Evolutionary conservation across 495 filamentous ascomycete species (phyloP), one percentile per base, ranked within the genome.

Genomic region (Daldinia decipiens): DNA sequence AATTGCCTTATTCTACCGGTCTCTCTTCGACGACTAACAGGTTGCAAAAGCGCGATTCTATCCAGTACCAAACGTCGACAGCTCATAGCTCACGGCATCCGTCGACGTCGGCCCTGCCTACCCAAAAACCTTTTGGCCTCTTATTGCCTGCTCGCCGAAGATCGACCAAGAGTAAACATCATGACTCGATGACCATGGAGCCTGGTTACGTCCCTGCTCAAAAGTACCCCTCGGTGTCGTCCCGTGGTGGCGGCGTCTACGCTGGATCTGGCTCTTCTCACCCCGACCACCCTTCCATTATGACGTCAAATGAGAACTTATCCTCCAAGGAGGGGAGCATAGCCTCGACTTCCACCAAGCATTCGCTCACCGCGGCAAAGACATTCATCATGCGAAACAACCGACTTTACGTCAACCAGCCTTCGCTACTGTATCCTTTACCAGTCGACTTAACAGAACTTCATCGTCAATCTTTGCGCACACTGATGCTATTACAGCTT

Each of bases 391-490:
- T 87, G 64, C 88, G 90, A 62, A 87, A 93, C 76, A 93, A 93
- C 54, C 89, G 94, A 39, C 90, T 89, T 39, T 97, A 93, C 78
- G 85, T 96, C 67, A 88, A 91, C 68, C 93, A 97, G 73, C 84
- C 86, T 24, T 87, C 88, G 13, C 82, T 91, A 45, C 76, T 89
- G 12, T 97, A 98, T 72, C 93, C 93, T 36, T 82, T 98, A 15
- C 95, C 95, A 62, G 91, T 92, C 80, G 95, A 97, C 82, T 85
- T 97, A 32, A 83, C 89, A 55, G 95, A 97, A 79, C 84, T 97
- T 66, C 93, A 97, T 77, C 86, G 94, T 47, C 95, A 98, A 77
- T 92, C 88, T 62, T 84, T 97, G 61, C 88, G 92, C 65, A 95
- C 94, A 9, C 82, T 94, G 67, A 87, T 97, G 73, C 84, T 93